A percentile compares a stretch with the other conserved stretches of the same genome.
Conservation (phyloP, 2,329 filamentous ascomycete genomes). For the Arachnomyces sp. region DNA sequence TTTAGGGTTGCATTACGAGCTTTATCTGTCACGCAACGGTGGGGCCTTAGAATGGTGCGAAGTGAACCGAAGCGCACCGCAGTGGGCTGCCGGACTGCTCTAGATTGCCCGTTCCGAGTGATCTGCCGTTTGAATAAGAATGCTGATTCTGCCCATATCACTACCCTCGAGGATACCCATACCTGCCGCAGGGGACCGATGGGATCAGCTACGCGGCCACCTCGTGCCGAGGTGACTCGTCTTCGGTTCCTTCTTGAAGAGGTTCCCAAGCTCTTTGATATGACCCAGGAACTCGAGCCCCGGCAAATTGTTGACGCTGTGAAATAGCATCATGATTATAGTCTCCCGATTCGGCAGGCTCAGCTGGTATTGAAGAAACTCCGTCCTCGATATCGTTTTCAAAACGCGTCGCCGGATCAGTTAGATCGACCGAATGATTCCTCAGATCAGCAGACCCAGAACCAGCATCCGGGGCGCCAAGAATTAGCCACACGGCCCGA, state of each 20-base stretch:
- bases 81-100: constrained; percentile 32
- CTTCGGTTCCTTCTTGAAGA: constrained; percentile 31
- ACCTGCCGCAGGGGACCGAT: constrained; percentile 27
- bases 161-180: constrained; percentile 32
- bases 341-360: constrained; percentile 33
- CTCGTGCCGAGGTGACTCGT: constrained; percentile 34
- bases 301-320: constrained; percentile 34
- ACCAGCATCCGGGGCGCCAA: too few species aligned
- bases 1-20: constrained; percentile 32
- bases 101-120: constrained; percentile 33
- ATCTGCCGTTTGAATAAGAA: constrained; percentile 35
- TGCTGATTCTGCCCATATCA: constrained; percentile 32
- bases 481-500: too few species aligned
- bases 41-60: constrained; percentile 33
- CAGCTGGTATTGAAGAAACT: constrained; percentile 31
- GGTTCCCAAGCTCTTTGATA: constrained; percentile 34
- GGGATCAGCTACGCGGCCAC: constrained; percentile 24
- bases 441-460: too few species aligned
- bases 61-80: constrained; percentile 37
- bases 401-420: constrained; percentile 7
- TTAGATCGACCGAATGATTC: too few species aligned
- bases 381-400: constrained; percentile 21
- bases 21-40: constrained; percentile 35
- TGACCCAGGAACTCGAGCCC: constrained; percentile 28
- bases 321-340: constrained; percentile 34